Conservation (phyloP, 257 asterid species). For the Penstemon barbatus region DNA sequence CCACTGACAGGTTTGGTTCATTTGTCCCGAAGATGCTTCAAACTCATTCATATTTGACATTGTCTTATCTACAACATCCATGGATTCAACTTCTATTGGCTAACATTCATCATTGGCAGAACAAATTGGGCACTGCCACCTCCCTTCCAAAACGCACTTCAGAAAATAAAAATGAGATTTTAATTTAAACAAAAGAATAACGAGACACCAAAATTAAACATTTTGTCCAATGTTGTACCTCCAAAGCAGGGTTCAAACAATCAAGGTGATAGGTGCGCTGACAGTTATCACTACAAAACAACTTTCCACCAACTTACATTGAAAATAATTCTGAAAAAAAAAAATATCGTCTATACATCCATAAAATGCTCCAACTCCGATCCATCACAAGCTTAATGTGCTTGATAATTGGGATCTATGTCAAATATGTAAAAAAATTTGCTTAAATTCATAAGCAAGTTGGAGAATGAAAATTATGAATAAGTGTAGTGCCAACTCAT, state of each 20-base stretch:
- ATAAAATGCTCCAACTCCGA: no score
- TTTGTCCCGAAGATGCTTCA: conserved; percentile 34
- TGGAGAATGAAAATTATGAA: no score
- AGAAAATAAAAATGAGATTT: conserved; percentile 14
- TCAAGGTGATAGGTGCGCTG: conserved; percentile 58
- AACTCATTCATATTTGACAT: conserved; percentile 5
- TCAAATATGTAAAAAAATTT: no score
- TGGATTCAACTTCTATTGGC: conserved; percentile 37
- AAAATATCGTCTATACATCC: not conserved
- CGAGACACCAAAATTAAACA: not conserved
- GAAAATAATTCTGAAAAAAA: conserved; percentile 26
- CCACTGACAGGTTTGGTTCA: conserved; percentile 18
- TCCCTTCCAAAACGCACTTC: conserved; percentile 23
- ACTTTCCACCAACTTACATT: conserved; percentile 63
- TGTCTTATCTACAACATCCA: conserved; percentile 32
- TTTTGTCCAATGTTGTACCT: conserved; percentile 34
- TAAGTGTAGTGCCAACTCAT: no score
- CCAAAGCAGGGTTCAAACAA: conserved; percentile 72
- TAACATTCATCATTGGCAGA: no score
- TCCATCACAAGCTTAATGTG: no score
- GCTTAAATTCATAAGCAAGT: no score
- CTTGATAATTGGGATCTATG: no score
- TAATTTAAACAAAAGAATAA: not conserved
- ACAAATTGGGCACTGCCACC: conserved; percentile 23
- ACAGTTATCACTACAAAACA: conserved; percentile 65